Conservation (phyloP, 345 rosid genomes). For the Cochlearia excelsa region DNA sequence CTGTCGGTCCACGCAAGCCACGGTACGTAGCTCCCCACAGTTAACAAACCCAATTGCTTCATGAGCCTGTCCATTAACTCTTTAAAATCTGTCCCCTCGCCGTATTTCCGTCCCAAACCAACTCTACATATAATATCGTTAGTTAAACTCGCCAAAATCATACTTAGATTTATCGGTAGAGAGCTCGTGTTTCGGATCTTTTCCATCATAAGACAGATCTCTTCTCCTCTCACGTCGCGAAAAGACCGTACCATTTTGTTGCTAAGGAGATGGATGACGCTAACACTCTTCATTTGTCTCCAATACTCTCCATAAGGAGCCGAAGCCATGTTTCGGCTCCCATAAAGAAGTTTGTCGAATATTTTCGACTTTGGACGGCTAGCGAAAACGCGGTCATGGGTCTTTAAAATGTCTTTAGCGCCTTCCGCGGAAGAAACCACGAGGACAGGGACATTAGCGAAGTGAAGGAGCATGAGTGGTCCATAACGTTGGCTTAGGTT, state of each 20-base stretch:
- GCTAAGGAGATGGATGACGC: slow-evolving; percentile 46
- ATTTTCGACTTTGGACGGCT: slow-evolving; percentile 40
- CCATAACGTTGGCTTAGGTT: slow-evolving; percentile 42
- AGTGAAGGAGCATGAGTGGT: slow-evolving; percentile 54
- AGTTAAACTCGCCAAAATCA: slow-evolving; percentile 25
- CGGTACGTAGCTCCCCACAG: slow-evolving; percentile 47
- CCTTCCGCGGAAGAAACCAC: slow-evolving; percentile 51
- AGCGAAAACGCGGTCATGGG: slow-evolving; percentile 49
- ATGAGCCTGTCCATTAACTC: slow-evolving; percentile 30
- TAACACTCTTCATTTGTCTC: slow-evolving; percentile 33
- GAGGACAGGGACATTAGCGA: slow-evolving; percentile 43
- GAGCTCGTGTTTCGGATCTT: slow-evolving; percentile 25
- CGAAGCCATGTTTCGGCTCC: slow-evolving; percentile 33
- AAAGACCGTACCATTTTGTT: slow-evolving; percentile 45
- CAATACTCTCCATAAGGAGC: slow-evolving; percentile 51
- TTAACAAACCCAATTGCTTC: slow-evolving; percentile 32
- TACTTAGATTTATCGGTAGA: slow-evolving; percentile 41
- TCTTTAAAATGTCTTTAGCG: slow-evolving; percentile 50
- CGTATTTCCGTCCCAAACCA: slow-evolving; percentile 52
- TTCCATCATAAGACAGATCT: slow-evolving; percentile 32
- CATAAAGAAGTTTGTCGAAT: slow-evolving; percentile 40
- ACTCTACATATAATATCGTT: slow-evolving; percentile 48
- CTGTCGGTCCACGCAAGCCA: slow-evolving; percentile 47
- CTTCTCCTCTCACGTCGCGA: slow-evolving; percentile 42
- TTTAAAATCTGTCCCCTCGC: slow-evolving; percentile 39